Evolutionary conservation across 2,329 filamentous ascomycete genomes (phyloP).

Genomic region (Pyrenophora teres): DNA sequence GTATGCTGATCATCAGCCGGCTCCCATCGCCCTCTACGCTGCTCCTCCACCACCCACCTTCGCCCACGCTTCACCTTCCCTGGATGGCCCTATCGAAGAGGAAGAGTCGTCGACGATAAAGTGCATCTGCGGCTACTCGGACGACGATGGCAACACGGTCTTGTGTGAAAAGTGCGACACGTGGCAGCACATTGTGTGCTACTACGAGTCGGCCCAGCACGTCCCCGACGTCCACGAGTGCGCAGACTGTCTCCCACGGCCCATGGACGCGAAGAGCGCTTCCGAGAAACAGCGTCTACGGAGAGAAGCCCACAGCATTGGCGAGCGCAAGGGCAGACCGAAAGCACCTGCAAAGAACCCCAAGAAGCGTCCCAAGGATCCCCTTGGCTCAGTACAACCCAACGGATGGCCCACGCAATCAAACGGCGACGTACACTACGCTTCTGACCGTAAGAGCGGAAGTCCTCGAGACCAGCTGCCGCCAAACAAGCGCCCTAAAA

Average conservation of each 20-base stretch:
- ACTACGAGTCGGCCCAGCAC: conserved; percentile 77
- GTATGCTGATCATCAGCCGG: conserved; percentile 51
- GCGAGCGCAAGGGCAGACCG: conserved; percentile 69
- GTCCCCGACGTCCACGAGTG: conserved; percentile 81
- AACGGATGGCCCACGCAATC: conserved; percentile 67
- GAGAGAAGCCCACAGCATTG: conserved; percentile 62
- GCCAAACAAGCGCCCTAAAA: conserved; percentile 78
- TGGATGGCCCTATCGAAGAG: conserved; percentile 57
- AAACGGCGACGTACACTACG: conserved; percentile 60
- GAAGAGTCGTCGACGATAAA: conserved; percentile 94
- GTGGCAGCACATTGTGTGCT: conserved; percentile 98
- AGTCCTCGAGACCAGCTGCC: conserved; percentile 61
- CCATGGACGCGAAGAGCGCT: conserved; percentile 74
- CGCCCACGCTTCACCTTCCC: conserved; percentile 42
- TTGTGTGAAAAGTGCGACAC: conserved; percentile 95
- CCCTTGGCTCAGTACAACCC: conserved; percentile 60
- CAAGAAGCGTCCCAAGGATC: conserved; percentile 84
- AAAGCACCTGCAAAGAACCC: conserved; percentile 79
- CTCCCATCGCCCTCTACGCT: conserved; percentile 41
- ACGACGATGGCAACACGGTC: conserved; percentile 97
- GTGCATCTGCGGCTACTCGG: conserved; percentile 91
- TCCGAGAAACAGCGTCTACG: conserved; percentile 71
- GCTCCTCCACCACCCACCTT: conserved; percentile 39
- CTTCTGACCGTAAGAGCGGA: conserved; percentile 54
- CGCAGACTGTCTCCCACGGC: conserved; percentile 81